These are phyloP conservation scores for Fagopyrum homotropicum DNA, from an alignment of 148 eudicot species.

Conservation along the genomic window DNA sequence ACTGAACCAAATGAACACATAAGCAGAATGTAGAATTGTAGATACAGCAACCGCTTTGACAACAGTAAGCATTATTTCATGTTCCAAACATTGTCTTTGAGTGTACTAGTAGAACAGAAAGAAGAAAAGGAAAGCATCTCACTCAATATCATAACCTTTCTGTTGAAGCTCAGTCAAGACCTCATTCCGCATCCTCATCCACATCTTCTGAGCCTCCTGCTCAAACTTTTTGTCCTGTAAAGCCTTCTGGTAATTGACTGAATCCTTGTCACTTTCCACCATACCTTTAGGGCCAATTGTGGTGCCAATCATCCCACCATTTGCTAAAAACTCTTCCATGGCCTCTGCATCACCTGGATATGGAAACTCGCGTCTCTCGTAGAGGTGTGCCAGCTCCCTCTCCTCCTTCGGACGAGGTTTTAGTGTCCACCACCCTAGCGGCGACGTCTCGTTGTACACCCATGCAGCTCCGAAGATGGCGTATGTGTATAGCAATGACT, in stretches of 20 bases:
- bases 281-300: slow-evolving; percentile 79
- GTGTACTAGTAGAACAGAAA: no score
- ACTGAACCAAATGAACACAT: no score
- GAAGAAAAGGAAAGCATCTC: not conserved
- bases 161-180: slow-evolving; percentile 72
- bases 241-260: slow-evolving; percentile 60
- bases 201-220: slow-evolving; percentile 75
- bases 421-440: slow-evolving; percentile 94
- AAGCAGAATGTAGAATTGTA: no score
- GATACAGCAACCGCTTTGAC: no score
- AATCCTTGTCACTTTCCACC: slow-evolving; percentile 57
- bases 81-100: no score
- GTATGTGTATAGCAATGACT: slow-evolving; percentile 66
- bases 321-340: slow-evolving; percentile 73
- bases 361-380: slow-evolving; percentile 68
- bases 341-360: slow-evolving; percentile 94
- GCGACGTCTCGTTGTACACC: slow-evolving; percentile 84
- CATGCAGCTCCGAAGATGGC: slow-evolving; percentile 69
- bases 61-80: no score
- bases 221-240: slow-evolving; percentile 93
- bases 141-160: slow-evolving; percentile 71
- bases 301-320: slow-evolving; percentile 97
- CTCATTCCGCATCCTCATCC: slow-evolving; percentile 88
- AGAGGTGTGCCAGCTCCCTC: slow-evolving; percentile 74
- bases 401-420: slow-evolving; percentile 88